These are phyloP conservation scores for Metarhizium humberi DNA, from an alignment of 2,329 filamentous ascomycete species.

Conservation along the genomic window DNA sequence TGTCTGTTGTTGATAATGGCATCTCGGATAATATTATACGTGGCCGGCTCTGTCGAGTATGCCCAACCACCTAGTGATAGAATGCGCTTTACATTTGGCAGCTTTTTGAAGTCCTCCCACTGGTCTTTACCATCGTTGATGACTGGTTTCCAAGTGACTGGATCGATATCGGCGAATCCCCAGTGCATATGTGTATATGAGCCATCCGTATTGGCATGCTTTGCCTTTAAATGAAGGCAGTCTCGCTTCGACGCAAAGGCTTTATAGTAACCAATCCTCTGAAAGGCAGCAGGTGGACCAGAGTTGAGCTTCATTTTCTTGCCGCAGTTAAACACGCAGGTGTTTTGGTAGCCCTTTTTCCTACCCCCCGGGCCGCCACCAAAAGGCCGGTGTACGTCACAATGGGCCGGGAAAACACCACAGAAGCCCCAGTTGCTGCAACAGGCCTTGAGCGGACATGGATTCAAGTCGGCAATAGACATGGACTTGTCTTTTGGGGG, in stretches of 20 bases:
- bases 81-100: constrained; percentile 15
- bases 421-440: constrained; percentile 6
- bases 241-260: constrained; percentile 7
- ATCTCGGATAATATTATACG: constrained; percentile 13
- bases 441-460: constrained; percentile 15
- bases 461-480: not conserved
- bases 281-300: constrained; percentile 2
- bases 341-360: constrained; percentile 3
- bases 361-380: constrained; percentile 9
- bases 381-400: not conserved
- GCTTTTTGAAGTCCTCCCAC: constrained; percentile 14
- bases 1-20: constrained; percentile 20
- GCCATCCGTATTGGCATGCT: constrained; percentile 10
- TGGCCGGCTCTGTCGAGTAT: constrained; percentile 13
- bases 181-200: constrained; percentile 14
- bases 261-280: constrained; percentile 15
- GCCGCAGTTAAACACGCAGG: constrained; percentile 17
- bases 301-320: constrained; percentile 9
- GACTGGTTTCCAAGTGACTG: constrained; percentile 7
- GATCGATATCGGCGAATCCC: constrained; percentile 22
- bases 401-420: constrained; percentile 3
- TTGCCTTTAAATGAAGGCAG: constrained; percentile 7
- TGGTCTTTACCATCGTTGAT: constrained; percentile 3
- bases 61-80: constrained; percentile 20
- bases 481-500: not conserved